A percentile compares a stretch with the other conserved stretches of the same genome.
Evolutionary conservation across 1,284 basidiomycete genomes (phyloP).

Genomic region (Sporisorium scitamineum): DNA sequence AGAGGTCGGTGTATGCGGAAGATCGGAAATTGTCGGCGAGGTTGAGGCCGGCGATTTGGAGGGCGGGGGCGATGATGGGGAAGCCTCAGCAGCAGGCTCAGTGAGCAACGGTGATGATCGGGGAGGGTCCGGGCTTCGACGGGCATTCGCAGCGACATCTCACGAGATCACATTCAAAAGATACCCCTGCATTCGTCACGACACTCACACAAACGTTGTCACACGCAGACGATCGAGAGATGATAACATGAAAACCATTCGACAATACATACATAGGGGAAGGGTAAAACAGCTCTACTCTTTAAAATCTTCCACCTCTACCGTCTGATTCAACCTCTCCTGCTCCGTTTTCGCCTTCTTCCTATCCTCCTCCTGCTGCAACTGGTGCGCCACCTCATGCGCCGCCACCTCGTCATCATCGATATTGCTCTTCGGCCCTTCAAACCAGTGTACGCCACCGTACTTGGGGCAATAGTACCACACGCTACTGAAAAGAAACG

Average conservation of each 20-base stretch:
- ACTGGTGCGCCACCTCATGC: slow-evolving; percentile 19
- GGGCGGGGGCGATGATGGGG: slow-evolving; percentile 16
- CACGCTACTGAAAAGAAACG: slow-evolving; percentile 37
- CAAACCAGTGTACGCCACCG: slow-evolving; percentile 50
- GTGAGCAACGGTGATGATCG: neutral
- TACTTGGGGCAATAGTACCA: slow-evolving; percentile 54
- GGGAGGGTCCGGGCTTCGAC: too few species aligned
- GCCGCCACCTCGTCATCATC: slow-evolving; percentile 42
- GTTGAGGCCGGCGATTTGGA: slow-evolving; percentile 24
- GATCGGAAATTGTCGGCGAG: slow-evolving; percentile 24
- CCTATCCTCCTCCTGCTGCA: slow-evolving; percentile 24
- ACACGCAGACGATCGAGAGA: too few species aligned
- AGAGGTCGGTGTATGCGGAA: slow-evolving; percentile 23
- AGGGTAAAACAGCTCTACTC: slow-evolving; percentile 5
- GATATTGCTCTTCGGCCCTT: slow-evolving; percentile 46
- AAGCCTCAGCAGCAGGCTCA: neutral
- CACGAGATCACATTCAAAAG: neutral
- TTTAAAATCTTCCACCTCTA: slow-evolving; percentile 33
- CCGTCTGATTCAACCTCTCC: slow-evolving; percentile 27
- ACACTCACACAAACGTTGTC: too few species aligned
- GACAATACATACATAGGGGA: neutral
- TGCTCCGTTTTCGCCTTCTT: slow-evolving; percentile 32
- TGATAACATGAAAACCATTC: neutral
- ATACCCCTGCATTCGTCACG: too few species aligned
- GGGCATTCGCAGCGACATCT: neutral